Conservation (phyloP, 2,329 filamentous ascomycete genomes). For the Xylaria sp. region DNA sequence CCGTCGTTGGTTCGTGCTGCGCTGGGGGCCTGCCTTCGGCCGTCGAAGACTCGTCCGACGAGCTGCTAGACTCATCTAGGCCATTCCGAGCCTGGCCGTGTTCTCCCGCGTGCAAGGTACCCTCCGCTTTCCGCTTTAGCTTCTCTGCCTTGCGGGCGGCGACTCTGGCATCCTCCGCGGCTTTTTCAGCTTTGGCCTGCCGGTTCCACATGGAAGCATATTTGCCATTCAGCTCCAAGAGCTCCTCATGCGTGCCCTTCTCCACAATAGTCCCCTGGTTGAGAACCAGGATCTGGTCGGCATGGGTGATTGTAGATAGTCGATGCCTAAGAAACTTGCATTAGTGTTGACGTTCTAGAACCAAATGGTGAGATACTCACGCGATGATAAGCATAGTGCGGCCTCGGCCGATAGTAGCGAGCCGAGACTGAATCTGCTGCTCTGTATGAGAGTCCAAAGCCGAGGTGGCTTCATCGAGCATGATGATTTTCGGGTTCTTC, state of each 20-base stretch:
- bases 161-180: slow-evolving; percentile 62
- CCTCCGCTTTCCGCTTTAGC: slow-evolving; percentile 57
- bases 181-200: slow-evolving; percentile 79
- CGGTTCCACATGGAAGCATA: slow-evolving; percentile 90
- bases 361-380: slow-evolving; percentile 52
- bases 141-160: slow-evolving; percentile 50
- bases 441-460: slow-evolving; percentile 91
- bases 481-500: slow-evolving; percentile 89
- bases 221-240: slow-evolving; percentile 71
- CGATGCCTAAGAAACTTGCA: slow-evolving; percentile 62
- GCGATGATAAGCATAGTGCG: slow-evolving; percentile 96
- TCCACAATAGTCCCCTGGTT: slow-evolving; percentile 79
- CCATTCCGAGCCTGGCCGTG: slow-evolving; percentile 42
- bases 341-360: slow-evolving; percentile 29
- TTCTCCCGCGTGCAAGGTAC: slow-evolving; percentile 42
- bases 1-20: slow-evolving; percentile 25
- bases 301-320: slow-evolving; percentile 82
- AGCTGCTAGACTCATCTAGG: slow-evolving; percentile 49
- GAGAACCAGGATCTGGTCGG: slow-evolving; percentile 83
- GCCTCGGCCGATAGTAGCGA: slow-evolving; percentile 80
- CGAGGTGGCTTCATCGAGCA: slow-evolving; percentile 91
- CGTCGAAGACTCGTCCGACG: slow-evolving; percentile 40
- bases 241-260: slow-evolving; percentile 77
- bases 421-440: slow-evolving; percentile 87
- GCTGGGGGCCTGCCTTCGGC: slow-evolving; percentile 22